Evolutionary conservation across 2,329 filamentous ascomycete species (phyloP), one percentile per base, ranked within the genome.

Genomic region (Diaporthe destruens): DNA sequence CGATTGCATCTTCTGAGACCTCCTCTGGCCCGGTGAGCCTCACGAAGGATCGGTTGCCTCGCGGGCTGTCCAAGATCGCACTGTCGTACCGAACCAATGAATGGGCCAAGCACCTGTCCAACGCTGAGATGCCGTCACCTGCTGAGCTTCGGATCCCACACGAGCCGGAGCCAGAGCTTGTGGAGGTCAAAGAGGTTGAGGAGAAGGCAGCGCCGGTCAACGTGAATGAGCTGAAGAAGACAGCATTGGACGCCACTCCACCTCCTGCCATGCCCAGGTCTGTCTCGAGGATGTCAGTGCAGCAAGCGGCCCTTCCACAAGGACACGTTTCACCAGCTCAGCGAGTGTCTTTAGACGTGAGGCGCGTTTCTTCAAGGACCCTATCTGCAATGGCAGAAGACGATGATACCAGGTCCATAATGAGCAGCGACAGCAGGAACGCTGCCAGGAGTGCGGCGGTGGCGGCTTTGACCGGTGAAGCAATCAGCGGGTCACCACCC

Each of bases 31-130:
- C 83, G 9, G 81, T 81, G 20, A 88, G 83, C 59, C 80, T 93
- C 72, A 90, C 87, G 6, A 87, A 87, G 75, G 89, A 90, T 4
- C 86, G 86, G 14, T 86, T 97, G 12, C 93, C 94, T 0, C 84
- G 87, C n/a, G 89, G 90, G 16, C 82, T 95, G 44, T 96, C 95
- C 1, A 92, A 90, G 74, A 89, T 97, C 11, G 92, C 95, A 1
- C 85, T 94, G 80, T 93, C 93, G 0, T 97, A 96, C 79, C 90
- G 96, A 72, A 98, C 95, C 1, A 97, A 97, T 76, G 96, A 98
- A 82, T 98, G 96, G 96, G 94, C 95, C 0, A 98, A 98, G 80
- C 94, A 98, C 80, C 86, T 98, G 14, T 90, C 91, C 75, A 85
- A 88, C 54, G 95, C 96, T 8, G 95, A 98, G 20, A 84, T 85